Percentiles rank a stretch among this genome's conserved stretches.
Evolutionary conservation across 441 rosid genomes (phyloP).

Genomic region (Metrosideros polymorpha): DNA sequence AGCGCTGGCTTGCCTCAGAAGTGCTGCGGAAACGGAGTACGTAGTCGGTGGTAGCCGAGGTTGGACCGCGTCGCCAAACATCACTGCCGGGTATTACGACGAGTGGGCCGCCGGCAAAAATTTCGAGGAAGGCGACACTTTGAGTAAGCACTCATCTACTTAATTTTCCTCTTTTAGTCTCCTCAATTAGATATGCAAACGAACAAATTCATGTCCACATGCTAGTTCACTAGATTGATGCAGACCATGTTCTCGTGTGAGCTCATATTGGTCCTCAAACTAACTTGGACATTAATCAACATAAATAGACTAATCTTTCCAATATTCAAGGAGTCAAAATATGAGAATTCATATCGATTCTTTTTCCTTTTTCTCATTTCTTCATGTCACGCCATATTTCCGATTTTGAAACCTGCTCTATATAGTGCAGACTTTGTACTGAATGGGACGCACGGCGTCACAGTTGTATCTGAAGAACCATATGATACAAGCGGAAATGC

Average conservation of each 20-base stretch:
- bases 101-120: constrained; percentile 11
- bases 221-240: neutral
- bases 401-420: neutral
- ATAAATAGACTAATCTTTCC: neutral
- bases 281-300: neutral
- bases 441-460: neutral
- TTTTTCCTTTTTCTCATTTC: neutral
- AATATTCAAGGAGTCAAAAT: neutral
- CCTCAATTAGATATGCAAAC: neutral
- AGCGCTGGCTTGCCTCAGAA: neutral
- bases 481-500: neutral
- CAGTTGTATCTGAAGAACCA: neutral
- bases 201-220: neutral
- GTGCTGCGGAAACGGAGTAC: neutral
- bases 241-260: neutral
- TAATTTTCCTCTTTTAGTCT: neutral
- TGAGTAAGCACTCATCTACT: neutral
- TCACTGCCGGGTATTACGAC: neutral
- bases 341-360: rapidly evolving
- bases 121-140: constrained; percentile 10
- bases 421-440: neutral
- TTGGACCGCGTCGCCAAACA: constrained; percentile 9
- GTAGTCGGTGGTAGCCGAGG: neutral
- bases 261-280: neutral
- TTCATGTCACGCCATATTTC: neutral